phyloP scores from a whole-genome alignment of 1,139 yeast species.

The Geotrichum aggregatum region DNA sequence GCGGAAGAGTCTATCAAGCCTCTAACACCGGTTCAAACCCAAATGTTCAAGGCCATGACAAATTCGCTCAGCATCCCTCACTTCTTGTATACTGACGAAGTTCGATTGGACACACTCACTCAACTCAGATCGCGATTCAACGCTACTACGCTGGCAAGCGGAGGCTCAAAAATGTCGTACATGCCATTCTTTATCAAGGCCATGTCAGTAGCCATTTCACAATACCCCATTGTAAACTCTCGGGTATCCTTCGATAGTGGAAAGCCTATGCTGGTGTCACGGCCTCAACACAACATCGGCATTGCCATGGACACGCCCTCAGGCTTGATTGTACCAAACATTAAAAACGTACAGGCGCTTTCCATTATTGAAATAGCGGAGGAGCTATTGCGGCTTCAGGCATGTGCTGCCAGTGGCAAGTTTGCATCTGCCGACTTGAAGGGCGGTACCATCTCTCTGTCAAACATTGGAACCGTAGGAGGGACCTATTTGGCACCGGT shows the following conservation, averaged over 20 bases:
- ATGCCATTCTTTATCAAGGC: slow-evolving; percentile 41
- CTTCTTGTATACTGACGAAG: slow-evolving; percentile 38
- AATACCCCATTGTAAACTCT: slow-evolving; percentile 35
- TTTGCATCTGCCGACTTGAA: slow-evolving; percentile 66
- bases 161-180: slow-evolving; percentile 32
- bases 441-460: slow-evolving; percentile 72
- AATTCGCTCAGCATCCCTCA: slow-evolving; percentile 38
- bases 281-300: slow-evolving; percentile 45
- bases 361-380: slow-evolving; percentile 60
- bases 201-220: slow-evolving; percentile 32
- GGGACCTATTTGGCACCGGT: slow-evolving; percentile 76
- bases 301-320: slow-evolving; percentile 74
- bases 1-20: slow-evolving; percentile 26
- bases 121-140: slow-evolving; percentile 30
- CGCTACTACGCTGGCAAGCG: slow-evolving; percentile 15
- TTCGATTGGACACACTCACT: slow-evolving; percentile 31
- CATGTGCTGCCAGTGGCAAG: slow-evolving; percentile 60
- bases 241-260: slow-evolving; percentile 26
- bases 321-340: slow-evolving; percentile 70
- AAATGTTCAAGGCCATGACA: slow-evolving; percentile 39
- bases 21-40: slow-evolving; percentile 35
- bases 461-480: slow-evolving; percentile 75
- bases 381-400: slow-evolving; percentile 55
- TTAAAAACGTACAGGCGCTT: slow-evolving; percentile 62
- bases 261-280: slow-evolving; percentile 30